Percentiles rank a stretch among this genome's conserved stretches.
These are phyloP conservation scores for Gracilaria vermiculophylla DNA, from an alignment of 23 red algal species.

Conservation along the genomic window DNA sequence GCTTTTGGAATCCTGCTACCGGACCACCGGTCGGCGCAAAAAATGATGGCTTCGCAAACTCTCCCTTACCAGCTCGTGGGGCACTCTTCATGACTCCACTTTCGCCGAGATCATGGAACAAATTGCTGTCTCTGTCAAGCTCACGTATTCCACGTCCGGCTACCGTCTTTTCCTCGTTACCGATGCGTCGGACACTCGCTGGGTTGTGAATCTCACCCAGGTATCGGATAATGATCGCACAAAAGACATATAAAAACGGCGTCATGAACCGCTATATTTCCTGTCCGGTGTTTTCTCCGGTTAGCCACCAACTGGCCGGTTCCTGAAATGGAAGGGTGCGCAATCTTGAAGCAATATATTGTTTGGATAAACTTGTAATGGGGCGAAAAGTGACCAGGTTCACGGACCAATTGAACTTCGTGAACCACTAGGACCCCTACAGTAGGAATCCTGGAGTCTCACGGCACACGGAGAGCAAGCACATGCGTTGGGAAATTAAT, in stretches of 20 bases:
- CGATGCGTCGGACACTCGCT: constrained; percentile 33
- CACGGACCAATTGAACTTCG: constrained; percentile 9
- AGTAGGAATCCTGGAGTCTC: background rate
- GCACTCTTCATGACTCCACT: constrained; percentile 12
- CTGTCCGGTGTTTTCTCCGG: constrained; percentile 23
- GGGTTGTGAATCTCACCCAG: constrained; percentile 17
- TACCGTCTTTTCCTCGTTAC: background rate
- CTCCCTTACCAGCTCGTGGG: background rate
- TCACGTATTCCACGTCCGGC: background rate
- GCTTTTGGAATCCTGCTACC: constrained; percentile 14
- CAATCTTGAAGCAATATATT: constrained; percentile 7
- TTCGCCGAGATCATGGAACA: constrained; percentile 42
- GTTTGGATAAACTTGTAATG: background rate
- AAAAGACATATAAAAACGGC: background rate
- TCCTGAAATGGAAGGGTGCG: background rate
- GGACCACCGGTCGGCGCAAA: background rate
- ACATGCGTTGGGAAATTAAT: constrained; percentile 8
- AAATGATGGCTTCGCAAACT: background rate
- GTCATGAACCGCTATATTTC: constrained; percentile 39
- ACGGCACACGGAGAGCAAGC: constrained; percentile 23
- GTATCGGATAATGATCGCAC: background rate
- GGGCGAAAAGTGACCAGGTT: constrained; percentile 15
- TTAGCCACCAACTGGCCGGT: constrained; percentile 8
- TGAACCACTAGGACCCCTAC: background rate
- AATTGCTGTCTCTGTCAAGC: constrained; percentile 19